phyloP scores from a whole-genome alignment of 768 basidiomycete species.

The Serpula lacrymans region DNA sequence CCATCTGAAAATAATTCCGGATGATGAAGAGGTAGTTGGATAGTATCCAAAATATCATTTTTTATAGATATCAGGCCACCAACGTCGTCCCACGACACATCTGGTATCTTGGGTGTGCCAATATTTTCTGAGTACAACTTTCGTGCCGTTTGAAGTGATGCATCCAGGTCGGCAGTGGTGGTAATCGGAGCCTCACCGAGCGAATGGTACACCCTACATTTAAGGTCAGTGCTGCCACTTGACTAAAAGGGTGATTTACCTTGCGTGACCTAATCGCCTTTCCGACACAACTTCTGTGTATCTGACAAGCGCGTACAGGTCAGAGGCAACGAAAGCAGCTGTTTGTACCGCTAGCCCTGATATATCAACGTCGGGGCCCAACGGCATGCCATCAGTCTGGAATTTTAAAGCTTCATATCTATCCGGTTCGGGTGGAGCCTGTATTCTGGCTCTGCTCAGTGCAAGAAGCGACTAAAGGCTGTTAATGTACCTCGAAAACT shows the following conservation, averaged over 20 bases:
- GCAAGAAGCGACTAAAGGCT: neutral
- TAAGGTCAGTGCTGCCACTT: too few relatives aligned
- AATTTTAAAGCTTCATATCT: conserved; percentile 49
- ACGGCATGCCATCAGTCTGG: conserved; percentile 33
- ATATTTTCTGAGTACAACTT: conserved; percentile 86
- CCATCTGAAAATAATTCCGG: conserved; percentile 89
- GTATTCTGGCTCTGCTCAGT: conserved; percentile 1
- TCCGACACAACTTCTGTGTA: conserved; percentile 53
- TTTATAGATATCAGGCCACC: conserved; percentile 89
- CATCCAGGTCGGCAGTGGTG: conserved; percentile 66
- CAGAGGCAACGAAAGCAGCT: conserved; percentile 83
- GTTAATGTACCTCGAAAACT: conserved; percentile 54
- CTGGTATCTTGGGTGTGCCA: conserved; percentile 96
- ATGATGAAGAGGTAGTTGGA: conserved; percentile 86
- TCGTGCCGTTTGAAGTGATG: conserved; percentile 68
- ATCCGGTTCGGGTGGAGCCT: conserved; percentile 83
- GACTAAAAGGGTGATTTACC: conserved; percentile 11
- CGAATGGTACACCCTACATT: conserved; percentile 1
- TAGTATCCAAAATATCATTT: conserved; percentile 91
- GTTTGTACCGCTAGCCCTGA: conserved; percentile 75
- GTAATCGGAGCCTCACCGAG: conserved; percentile 11
- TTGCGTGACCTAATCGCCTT: neutral
- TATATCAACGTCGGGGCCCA: conserved; percentile 82
- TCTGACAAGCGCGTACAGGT: conserved; percentile 66
- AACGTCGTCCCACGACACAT: conserved; percentile 95